phyloP scores from a whole-genome alignment of 1,284 basidiomycete genomes.

The Ustilago bromivora region DNA sequence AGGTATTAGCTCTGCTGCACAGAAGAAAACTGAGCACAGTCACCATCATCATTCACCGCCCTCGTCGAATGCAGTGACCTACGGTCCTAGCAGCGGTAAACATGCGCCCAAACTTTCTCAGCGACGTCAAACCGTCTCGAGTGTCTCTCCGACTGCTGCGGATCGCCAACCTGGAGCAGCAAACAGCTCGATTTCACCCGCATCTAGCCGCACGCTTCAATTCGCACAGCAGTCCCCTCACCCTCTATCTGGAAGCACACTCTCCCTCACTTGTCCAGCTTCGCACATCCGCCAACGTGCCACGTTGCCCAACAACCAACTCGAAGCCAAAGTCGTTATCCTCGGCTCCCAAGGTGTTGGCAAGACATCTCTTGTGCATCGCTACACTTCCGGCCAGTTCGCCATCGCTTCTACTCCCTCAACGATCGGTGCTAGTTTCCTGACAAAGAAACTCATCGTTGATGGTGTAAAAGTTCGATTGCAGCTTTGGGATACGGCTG shows the following conservation, averaged over 20 bases:
- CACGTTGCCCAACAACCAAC: conserved; percentile 48
- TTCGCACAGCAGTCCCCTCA: conserved; percentile 24
- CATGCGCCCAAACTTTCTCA: conserved; percentile 25
- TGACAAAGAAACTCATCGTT: conserved; percentile 91
- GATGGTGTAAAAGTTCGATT: conserved; percentile 86
- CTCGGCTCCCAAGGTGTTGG: conserved; percentile 97
- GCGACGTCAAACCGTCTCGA: conserved; percentile 48
- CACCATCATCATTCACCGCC: conserved; percentile 17
- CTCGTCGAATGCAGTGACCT: conserved; percentile 22
- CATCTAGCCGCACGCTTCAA: conserved; percentile 22
- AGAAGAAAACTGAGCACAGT: conserved; percentile 2
- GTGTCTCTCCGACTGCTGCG: conserved; percentile 22
- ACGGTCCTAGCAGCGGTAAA: conserved; percentile 36
- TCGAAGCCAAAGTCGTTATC: conserved; percentile 96
- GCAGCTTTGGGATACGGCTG: conserved; percentile 91
- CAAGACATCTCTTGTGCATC: conserved; percentile 91
- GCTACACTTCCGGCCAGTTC: conserved; percentile 83
- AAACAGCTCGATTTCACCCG: conserved; percentile 20
- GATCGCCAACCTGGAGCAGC: conserved; percentile 10
- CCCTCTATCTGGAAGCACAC: conserved; percentile 8
- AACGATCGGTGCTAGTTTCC: conserved; percentile 93
- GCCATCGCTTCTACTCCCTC: conserved; percentile 71
- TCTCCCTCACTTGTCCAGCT: conserved; percentile 17
- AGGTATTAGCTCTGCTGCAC: conserved; percentile 19
- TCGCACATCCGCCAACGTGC: conserved; percentile 30